A percentile compares a stretch with the other conserved stretches of the same genome.
Evolutionary conservation across 495 filamentous ascomycete species (phyloP).

Genomic region (Aspergillus leporis): DNA sequence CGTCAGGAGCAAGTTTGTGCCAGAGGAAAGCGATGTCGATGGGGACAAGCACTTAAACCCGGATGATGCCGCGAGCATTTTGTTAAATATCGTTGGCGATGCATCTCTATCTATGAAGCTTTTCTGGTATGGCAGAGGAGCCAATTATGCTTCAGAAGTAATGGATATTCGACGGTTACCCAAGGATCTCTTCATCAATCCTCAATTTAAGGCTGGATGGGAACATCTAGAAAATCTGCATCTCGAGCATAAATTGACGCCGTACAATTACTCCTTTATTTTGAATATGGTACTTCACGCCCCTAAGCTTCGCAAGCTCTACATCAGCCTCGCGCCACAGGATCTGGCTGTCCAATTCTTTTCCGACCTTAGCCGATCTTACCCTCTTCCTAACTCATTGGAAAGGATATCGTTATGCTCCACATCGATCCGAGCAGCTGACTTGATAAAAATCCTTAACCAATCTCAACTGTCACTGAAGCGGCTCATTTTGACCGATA

Average conservation of each 20-base stretch:
- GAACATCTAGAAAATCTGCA: slow-evolving; percentile 8
- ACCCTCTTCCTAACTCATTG: background rate
- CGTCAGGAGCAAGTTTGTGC: background rate
- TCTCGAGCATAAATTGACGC: slow-evolving; percentile 13
- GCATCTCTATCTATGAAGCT: slow-evolving; percentile 9
- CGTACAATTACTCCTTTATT: slow-evolving; percentile 14
- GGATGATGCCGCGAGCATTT: slow-evolving; percentile 11
- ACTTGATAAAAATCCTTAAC: slow-evolving; percentile 5
- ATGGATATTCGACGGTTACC: slow-evolving; percentile 13
- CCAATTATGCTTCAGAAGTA: slow-evolving; percentile 7
- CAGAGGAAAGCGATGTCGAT: background rate
- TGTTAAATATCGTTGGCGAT: slow-evolving; percentile 10
- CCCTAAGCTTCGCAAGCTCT: slow-evolving; percentile 11
- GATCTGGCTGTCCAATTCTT: slow-evolving; percentile 12
- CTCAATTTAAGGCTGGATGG: slow-evolving; percentile 9
- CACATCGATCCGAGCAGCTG: background rate
- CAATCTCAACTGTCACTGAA: background rate
- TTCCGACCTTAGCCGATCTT: background rate
- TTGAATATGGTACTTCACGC: slow-evolving; percentile 7
- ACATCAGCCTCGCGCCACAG: slow-evolving; percentile 8
- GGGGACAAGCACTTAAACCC: slow-evolving; percentile 5
- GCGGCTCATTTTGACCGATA: background rate
- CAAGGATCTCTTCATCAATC: slow-evolving; percentile 9
- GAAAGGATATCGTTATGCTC: slow-evolving; percentile 3
- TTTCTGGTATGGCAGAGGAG: slow-evolving; percentile 15